A percentile compares a stretch with the other conserved stretches of the same genome.
Conservation (phyloP, 2,329 filamentous ascomycete genomes). For the Lasiodiplodia hormozganensis region DNA sequence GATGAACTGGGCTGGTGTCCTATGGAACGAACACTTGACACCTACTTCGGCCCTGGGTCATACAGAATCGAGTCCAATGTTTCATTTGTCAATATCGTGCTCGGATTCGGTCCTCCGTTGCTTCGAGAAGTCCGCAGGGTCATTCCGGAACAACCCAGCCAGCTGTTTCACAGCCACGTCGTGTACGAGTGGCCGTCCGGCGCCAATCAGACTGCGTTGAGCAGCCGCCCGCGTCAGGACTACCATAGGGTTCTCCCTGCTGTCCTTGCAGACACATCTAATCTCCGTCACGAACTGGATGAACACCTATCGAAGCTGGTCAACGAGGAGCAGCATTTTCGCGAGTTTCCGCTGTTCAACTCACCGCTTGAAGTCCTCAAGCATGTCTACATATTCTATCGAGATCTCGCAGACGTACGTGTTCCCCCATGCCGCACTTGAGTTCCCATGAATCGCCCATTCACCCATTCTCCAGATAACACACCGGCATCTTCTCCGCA, state of each 20-base stretch:
- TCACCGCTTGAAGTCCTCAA: conserved; percentile 43
- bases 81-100: conserved; percentile 41
- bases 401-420: conserved; percentile 8
- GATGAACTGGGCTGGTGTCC: conserved; percentile 46
- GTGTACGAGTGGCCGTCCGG: conserved; percentile 47
- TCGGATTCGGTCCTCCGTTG: conserved; percentile 44
- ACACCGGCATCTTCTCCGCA: conserved; percentile 38
- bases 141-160: conserved; percentile 31
- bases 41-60: conserved; percentile 35
- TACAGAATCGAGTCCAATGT: conserved; percentile 34
- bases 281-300: conserved; percentile 39
- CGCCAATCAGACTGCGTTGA: conserved; percentile 27
- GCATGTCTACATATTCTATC: conserved; percentile 42
- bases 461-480: conserved; percentile 30
- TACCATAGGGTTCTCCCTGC: conserved; percentile 45
- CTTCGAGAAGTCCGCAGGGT: conserved; percentile 39
- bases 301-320: conserved; percentile 43
- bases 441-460: conserved; percentile 25
- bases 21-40: conserved; percentile 39
- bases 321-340: conserved; percentile 39
- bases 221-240: neutral
- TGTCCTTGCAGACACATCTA: conserved; percentile 36
- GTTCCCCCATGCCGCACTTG: neutral
- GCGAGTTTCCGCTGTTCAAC: conserved; percentile 43
- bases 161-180: conserved; percentile 42